A percentile compares a stretch with the other conserved stretches of the same genome.
Conservation (phyloP, 2,329 filamentous ascomycete genomes). For the Penicillium occitanis region DNA sequence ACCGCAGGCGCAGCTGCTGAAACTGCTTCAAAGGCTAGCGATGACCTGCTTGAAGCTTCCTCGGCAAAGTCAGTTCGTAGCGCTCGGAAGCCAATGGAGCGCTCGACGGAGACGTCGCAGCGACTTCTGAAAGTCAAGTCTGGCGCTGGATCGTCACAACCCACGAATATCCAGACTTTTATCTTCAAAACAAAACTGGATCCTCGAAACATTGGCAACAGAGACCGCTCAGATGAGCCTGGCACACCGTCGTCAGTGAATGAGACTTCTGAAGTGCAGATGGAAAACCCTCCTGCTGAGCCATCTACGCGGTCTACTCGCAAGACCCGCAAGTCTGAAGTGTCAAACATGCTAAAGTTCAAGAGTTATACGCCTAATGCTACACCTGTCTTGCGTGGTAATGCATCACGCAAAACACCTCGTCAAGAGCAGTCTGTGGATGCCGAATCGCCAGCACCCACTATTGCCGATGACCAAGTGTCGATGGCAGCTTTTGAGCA, state of each 20-base stretch:
- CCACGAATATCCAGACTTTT: slow-evolving; percentile 21
- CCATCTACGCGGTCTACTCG: slow-evolving; percentile 12
- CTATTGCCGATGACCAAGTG: slow-evolving; percentile 16
- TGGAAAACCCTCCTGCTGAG: slow-evolving; percentile 6
- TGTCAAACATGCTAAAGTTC: slow-evolving; percentile 14
- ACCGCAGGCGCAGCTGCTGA: not conserved
- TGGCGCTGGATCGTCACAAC: slow-evolving; percentile 19
- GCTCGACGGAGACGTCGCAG: slow-evolving; percentile 19
- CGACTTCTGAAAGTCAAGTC: slow-evolving; percentile 21
- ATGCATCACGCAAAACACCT: slow-evolving; percentile 10
- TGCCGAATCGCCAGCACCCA: slow-evolving; percentile 8
- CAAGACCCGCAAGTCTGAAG: slow-evolving; percentile 19
- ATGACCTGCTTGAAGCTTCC: slow-evolving; percentile 15
- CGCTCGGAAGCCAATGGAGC: slow-evolving; percentile 16
- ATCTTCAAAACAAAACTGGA: slow-evolving; percentile 21
- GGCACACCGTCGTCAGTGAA: slow-evolving; percentile 16
- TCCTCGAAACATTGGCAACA: slow-evolving; percentile 13
- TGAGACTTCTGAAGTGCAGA: slow-evolving; percentile 8
- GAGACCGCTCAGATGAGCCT: slow-evolving; percentile 20
- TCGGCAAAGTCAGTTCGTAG: slow-evolving; percentile 16
- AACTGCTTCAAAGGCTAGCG: slow-evolving; percentile 17
- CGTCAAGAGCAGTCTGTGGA: slow-evolving; percentile 16
- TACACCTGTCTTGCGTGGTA: slow-evolving; percentile 9
- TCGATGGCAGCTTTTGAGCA: not conserved
- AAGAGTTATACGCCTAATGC: slow-evolving; percentile 21